Conservation (phyloP, 2,329 filamentous ascomycete species). For the Aspergillus uvarum region DNA sequence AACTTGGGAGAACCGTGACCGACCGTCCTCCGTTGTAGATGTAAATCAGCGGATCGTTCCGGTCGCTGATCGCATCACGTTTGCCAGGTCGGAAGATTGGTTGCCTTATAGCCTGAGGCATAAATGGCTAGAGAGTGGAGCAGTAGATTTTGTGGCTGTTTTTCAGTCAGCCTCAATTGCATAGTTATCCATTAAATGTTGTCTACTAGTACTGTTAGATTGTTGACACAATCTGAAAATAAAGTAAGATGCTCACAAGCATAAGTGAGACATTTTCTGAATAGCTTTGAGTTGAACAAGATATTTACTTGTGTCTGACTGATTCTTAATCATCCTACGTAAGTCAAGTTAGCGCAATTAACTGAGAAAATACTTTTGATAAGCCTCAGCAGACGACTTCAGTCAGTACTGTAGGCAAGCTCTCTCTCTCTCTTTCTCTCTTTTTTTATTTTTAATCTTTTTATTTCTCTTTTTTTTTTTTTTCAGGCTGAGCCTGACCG, state of each 20-base stretch:
- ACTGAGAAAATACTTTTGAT: too few relatives aligned
- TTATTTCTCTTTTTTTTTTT: neutral
- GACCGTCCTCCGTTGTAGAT: neutral
- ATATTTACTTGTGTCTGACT: neutral
- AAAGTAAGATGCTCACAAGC: too few relatives aligned
- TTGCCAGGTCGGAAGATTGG: neutral
- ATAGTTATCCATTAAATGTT: neutral
- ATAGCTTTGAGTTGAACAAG: too few relatives aligned
- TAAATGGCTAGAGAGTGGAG: neutral
- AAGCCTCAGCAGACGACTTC: too few relatives aligned
- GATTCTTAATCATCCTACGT: neutral
- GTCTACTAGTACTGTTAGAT: too few relatives aligned
- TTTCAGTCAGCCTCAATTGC: neutral
- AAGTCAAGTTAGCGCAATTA: too few relatives aligned
- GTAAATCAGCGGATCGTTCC: conserved; percentile 2
- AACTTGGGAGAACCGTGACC: neutral
- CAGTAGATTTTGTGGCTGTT: neutral
- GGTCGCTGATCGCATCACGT: conserved; percentile 3
- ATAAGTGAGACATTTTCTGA: too few relatives aligned
- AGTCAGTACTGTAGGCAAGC: too few relatives aligned
- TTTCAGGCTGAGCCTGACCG: neutral
- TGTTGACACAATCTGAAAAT: too few relatives aligned
- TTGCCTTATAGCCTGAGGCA: neutral
- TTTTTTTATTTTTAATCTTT: too few relatives aligned
- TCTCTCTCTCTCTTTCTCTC: too few relatives aligned